These are phyloP conservation scores for Phytopythium kandeliae DNA, from an alignment of 352 stramenopile species.

Conservation along the genomic window DNA sequence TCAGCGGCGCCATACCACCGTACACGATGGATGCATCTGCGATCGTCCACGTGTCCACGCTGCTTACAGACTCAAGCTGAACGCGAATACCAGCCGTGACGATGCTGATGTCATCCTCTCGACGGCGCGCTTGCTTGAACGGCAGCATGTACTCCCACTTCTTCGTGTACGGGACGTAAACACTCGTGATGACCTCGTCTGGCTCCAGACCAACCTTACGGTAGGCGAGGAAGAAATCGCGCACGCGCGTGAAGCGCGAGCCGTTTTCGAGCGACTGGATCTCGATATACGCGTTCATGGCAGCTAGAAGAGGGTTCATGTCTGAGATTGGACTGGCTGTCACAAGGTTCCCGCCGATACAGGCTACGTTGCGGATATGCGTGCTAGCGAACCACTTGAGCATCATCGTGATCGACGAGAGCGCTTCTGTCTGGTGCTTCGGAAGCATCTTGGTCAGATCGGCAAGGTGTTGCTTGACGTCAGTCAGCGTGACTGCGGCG, in stretches of 20 bases:
- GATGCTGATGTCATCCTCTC: conserved; percentile 98
- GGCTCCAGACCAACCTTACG: conserved; percentile 87
- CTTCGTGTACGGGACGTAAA: conserved; percentile 87
- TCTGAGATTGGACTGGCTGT: conserved; percentile 96
- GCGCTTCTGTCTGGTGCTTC: conserved; percentile 37
- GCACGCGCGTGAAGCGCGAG: conserved; percentile 53
- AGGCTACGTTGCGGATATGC: conserved; percentile 96
- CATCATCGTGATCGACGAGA: conserved; percentile 80
- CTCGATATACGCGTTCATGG: conserved; percentile 76
- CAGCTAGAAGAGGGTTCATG: conserved; percentile 95
- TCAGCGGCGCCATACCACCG: conserved; percentile 66
- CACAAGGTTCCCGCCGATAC: conserved; percentile 95
- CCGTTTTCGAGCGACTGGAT: conserved; percentile 27
- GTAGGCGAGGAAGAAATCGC: conserved; percentile 95
- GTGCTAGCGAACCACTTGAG: conserved; percentile 97
- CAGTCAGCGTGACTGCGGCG: conserved; percentile 68
- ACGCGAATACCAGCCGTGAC: conserved; percentile 93
- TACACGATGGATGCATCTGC: conserved; percentile 51
- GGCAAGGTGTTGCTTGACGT: conserved; percentile 61
- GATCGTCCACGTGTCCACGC: conserved; percentile 78
- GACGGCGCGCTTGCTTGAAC: conserved; percentile 94
- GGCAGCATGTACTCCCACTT: conserved; percentile 91
- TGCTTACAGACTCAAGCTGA: conserved; percentile 44
- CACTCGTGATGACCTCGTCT: conserved; percentile 89
- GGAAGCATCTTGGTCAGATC: conserved; percentile 26